Conservation (phyloP, 768 basidiomycete species). For the Suillus ampliporus region DNA sequence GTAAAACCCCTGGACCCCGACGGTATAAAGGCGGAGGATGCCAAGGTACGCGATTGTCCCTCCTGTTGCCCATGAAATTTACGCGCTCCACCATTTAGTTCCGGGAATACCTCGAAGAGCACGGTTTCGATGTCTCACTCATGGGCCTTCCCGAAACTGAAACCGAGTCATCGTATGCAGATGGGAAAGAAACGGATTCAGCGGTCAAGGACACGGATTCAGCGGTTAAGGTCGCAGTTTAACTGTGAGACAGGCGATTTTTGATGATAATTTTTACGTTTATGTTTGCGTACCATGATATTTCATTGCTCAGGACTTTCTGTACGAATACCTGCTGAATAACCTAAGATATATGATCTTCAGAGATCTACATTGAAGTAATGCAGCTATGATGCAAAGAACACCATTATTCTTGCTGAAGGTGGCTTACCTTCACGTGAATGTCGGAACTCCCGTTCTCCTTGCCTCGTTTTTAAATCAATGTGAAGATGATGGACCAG, state of each 20-base stretch:
- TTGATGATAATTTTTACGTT: neutral
- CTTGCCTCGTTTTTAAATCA: neutral
- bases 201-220: slow-evolving; percentile 11
- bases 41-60: slow-evolving; percentile 47
- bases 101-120: slow-evolving; percentile 77
- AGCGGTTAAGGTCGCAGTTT: slow-evolving; percentile 15
- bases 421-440: neutral
- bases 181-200: slow-evolving; percentile 23
- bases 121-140: slow-evolving; percentile 78
- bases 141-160: slow-evolving; percentile 61
- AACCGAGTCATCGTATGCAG: slow-evolving; percentile 22
- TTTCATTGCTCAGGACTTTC: neutral
- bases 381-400: neutral
- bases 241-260: neutral
- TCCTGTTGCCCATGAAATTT: neutral
- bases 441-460: neutral
- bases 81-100: slow-evolving; percentile 51
- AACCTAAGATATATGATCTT: neutral
- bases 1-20: slow-evolving; percentile 77
- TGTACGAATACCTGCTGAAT: neutral
- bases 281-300: neutral
- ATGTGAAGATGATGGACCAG: neutral
- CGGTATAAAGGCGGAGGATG: slow-evolving; percentile 81
- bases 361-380: neutral
- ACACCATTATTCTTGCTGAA: too few species aligned